Evolutionary conservation across 1,139 yeast species (phyloP), one percentile per base, ranked within the genome.

Genomic region (Saccharomycopsis hybrid): DNA sequence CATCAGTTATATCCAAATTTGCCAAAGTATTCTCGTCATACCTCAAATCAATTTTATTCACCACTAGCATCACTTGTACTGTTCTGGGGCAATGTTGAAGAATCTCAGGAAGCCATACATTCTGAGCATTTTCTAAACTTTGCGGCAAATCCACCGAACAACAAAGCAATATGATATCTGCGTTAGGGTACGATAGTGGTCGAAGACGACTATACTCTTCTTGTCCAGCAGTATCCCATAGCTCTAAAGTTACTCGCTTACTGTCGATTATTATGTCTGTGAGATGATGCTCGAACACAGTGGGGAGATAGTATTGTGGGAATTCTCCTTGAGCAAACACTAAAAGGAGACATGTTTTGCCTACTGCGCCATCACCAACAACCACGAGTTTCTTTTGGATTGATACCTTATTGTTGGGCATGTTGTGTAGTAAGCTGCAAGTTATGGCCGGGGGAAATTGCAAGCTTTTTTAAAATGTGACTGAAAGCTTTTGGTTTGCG

Each of bases 201-300:
- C 97, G 84, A 65, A 89, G 77, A 72, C 96, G 84, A 69, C 88
- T 96, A 69, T 88, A 89, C 72, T 89, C 97, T 74, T 89, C 96
- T 77, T 89, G 97, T 57, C 97, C 97, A 52, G 97, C 97, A 60
- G 97, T 89, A 86, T 89, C 97, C 96, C 97, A 89, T 58, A 89
- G 76, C 28, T 96, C 96, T 70, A 89, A 77, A 67, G 87, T 95
- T 54, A 88, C 96, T 68, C 86, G 86, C 74, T 95, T 84, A 51
- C 96, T 96, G 63, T 89, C 90, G 55, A 89, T 95, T 66, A 85
- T 95, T 52, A 89, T 96, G 65, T 87, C 95, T 45, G 96, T 92
- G 60, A 87, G 95, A 69, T 89, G 88, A 74, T 88, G 88, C 68
- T 89, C 97, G 64, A 89, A 89, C 54, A 89, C 96, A 31, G 97